Percentiles rank a stretch among this genome's conserved stretches.
These are phyloP conservation scores for Pythium plurisporium DNA, from an alignment of 352 stramenopile genomes.

Conservation along the genomic window DNA sequence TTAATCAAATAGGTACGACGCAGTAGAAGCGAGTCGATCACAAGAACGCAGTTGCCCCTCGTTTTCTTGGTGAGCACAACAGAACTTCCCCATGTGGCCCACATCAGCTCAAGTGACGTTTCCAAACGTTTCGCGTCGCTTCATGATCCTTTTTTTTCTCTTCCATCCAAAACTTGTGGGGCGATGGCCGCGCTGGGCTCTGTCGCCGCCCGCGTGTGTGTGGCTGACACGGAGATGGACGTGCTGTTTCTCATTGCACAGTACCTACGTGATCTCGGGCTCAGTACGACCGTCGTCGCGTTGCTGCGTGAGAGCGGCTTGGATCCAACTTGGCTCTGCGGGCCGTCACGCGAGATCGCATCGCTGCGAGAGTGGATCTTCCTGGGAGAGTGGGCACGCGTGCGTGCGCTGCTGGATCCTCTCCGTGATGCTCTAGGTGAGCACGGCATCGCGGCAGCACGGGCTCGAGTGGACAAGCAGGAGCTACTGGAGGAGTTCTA, in stretches of 20 bases:
- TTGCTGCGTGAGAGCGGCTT: constrained; percentile 53
- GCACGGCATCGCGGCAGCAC: constrained; percentile 15
- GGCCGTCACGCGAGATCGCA: constrained; percentile 35
- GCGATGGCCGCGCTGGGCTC: background rate
- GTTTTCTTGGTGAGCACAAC: no score
- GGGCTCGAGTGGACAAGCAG: constrained; percentile 33
- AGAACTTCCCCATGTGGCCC: constrained; percentile 2
- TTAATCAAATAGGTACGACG: background rate
- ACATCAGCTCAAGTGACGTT: constrained; percentile 9
- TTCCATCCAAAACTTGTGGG: no score
- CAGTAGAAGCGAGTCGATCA: no score
- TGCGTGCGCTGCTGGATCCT: constrained; percentile 36
- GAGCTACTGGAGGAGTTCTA: constrained; percentile 31
- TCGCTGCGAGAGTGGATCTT: constrained; percentile 57
- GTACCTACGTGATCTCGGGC: constrained; percentile 36
- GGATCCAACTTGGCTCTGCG: constrained; percentile 55
- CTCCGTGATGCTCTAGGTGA: constrained; percentile 19
- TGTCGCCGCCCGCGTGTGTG: background rate
- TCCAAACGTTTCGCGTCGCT: background rate
- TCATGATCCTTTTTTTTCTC: background rate
- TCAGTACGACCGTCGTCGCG: constrained; percentile 36
- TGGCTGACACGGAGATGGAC: constrained; percentile 16
- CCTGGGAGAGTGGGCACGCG: constrained; percentile 33
- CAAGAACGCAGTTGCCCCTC: no score
- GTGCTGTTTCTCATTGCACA: constrained; percentile 51